These are phyloP conservation scores for Xylaria curta DNA, from an alignment of 495 filamentous ascomycete species.

Conservation along the genomic window DNA sequence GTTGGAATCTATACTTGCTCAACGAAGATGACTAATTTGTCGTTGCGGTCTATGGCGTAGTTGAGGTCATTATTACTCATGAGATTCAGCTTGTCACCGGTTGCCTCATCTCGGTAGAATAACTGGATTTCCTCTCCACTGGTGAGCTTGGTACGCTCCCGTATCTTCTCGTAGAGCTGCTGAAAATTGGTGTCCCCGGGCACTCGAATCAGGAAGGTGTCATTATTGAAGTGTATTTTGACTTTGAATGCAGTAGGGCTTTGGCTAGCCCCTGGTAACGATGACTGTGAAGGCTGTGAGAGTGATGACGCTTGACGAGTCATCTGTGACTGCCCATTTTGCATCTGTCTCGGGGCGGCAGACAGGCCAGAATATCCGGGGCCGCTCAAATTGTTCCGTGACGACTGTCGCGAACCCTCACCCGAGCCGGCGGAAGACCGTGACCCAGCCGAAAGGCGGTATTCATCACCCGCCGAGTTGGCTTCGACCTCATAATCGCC, in stretches of 20 bases:
- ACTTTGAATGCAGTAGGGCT: conserved; percentile 71
- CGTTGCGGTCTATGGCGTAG: conserved; percentile 78
- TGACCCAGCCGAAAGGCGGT: conserved; percentile 72
- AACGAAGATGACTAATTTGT: conserved; percentile 84
- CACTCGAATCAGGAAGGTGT: conserved; percentile 88
- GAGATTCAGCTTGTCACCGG: conserved; percentile 73
- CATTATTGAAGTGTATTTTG: conserved; percentile 91
- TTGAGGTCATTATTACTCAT: conserved; percentile 81
- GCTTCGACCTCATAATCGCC: conserved; percentile 93
- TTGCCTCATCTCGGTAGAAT: conserved; percentile 86
- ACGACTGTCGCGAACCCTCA: conserved; percentile 75
- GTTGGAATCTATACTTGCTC: conserved; percentile 47
- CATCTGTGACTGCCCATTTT: conserved; percentile 65
- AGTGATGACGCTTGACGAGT: conserved; percentile 76
- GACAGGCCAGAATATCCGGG: conserved; percentile 60
- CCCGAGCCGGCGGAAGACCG: conserved; percentile 69
- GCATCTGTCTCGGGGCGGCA: conserved; percentile 63
- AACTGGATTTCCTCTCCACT: conserved; percentile 70
- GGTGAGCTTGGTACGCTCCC: conserved; percentile 74
- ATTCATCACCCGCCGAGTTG: conserved; percentile 67
- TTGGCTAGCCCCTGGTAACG: conserved; percentile 53
- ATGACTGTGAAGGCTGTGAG: conserved; percentile 70
- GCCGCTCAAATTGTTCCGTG: conserved; percentile 71
- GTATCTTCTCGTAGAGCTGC: conserved; percentile 81
- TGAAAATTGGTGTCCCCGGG: conserved; percentile 78